Evolutionary conservation across 331 rosid species (phyloP).

Genomic region (Malus hybrid): DNA sequence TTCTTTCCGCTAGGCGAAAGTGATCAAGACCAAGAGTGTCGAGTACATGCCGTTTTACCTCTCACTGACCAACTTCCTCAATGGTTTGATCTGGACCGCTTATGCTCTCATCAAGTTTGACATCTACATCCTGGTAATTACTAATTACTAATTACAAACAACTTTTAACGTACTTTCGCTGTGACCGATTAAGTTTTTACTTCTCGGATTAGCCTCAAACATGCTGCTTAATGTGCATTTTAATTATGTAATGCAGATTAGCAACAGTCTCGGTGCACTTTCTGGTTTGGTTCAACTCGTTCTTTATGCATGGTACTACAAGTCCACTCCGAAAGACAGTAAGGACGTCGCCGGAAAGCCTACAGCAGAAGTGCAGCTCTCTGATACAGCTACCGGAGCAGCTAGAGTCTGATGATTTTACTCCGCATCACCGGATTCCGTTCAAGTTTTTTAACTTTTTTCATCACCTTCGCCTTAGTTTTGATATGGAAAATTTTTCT

Average conservation of each 20-base stretch:
- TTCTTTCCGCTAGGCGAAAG: slow-evolving; percentile 30
- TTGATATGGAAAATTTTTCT: neutral
- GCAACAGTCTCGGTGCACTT: slow-evolving; percentile 62
- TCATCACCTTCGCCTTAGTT: neutral
- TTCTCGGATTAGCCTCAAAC: neutral
- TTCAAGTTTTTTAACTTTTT: neutral
- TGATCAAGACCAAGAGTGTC: slow-evolving; percentile 58
- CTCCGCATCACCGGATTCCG: neutral
- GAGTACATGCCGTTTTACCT: slow-evolving; percentile 74
- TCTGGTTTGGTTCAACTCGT: slow-evolving; percentile 52
- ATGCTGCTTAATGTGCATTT: neutral
- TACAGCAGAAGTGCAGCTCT: slow-evolving; percentile 21
- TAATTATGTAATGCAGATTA: slow-evolving; percentile 33
- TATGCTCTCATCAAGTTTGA: slow-evolving; percentile 69
- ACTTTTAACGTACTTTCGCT: no score
- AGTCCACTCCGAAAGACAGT: neutral
- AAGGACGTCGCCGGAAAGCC: slow-evolving; percentile 10
- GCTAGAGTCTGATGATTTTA: neutral
- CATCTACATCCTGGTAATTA: slow-evolving; percentile 49
- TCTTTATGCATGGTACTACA: slow-evolving; percentile 33
- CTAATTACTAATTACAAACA: neutral
- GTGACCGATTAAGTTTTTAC: neutral
- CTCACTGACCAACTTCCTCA: slow-evolving; percentile 56
- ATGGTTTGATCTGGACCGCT: slow-evolving; percentile 58
- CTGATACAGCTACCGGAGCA: neutral